Evolutionary conservation across 805 yeast species (phyloP).

Genomic region (Yueomyces sp.): DNA sequence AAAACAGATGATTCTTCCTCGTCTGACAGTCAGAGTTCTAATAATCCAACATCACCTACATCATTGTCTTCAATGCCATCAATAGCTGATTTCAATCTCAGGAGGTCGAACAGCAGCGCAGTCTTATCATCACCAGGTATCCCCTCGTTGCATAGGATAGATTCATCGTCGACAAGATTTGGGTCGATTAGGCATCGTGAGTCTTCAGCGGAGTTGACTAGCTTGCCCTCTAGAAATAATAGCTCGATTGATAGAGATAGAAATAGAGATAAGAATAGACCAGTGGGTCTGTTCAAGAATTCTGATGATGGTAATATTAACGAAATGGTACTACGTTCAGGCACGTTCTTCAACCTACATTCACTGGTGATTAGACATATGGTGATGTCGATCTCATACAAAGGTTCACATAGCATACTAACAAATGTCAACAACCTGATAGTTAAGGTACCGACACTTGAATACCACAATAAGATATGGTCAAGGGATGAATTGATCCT

Average conservation of each 20-base stretch:
- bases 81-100: background rate
- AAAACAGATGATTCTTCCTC: conserved; percentile 5
- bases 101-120: background rate
- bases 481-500: conserved; percentile 41
- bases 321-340: conserved; percentile 63
- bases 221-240: background rate
- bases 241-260: conserved; percentile 1
- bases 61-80: background rate
- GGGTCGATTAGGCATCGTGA: background rate
- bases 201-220: background rate
- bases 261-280: conserved; percentile 4
- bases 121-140: background rate
- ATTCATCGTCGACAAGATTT: background rate
- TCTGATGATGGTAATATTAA: conserved; percentile 27
- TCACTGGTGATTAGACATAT: conserved; percentile 36
- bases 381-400: conserved; percentile 50
- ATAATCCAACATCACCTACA: background rate
- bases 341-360: conserved; percentile 50
- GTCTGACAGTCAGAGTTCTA: background rate
- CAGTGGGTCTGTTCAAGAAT: conserved; percentile 6
- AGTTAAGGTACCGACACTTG: conserved; percentile 37
- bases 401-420: conserved; percentile 44
- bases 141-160: background rate
- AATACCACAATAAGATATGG: conserved; percentile 39
- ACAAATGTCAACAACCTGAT: conserved; percentile 45